Evolutionary conservation across 2,329 filamentous ascomycete species (phyloP).

Genomic region (Penicillium griseofulvum): DNA sequence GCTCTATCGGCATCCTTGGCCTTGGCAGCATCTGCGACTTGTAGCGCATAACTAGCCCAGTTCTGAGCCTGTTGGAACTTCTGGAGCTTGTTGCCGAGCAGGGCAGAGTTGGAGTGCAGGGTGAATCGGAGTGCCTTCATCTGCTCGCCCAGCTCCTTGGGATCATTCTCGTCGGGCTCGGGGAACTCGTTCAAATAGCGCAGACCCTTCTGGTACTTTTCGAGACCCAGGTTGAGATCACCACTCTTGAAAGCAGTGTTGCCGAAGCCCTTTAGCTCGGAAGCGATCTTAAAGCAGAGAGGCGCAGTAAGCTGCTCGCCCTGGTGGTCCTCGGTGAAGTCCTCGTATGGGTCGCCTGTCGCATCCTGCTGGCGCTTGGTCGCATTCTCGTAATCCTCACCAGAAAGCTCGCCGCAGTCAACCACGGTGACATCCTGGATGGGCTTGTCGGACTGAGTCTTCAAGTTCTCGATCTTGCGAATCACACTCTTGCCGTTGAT

Average conservation of each 20-base stretch:
- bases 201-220: slow-evolving; percentile 92
- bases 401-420: slow-evolving; percentile 83
- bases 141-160: slow-evolving; percentile 63
- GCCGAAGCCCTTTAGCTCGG: slow-evolving; percentile 84
- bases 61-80: slow-evolving; percentile 68
- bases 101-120: slow-evolving; percentile 82
- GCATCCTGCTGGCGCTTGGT: slow-evolving; percentile 70
- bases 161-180: slow-evolving; percentile 65
- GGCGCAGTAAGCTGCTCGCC: slow-evolving; percentile 62
- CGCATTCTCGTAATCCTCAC: slow-evolving; percentile 64
- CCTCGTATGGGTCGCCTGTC: slow-evolving; percentile 89
- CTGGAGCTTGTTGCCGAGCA: slow-evolving; percentile 78
- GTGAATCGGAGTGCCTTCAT: slow-evolving; percentile 76
- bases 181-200: slow-evolving; percentile 86
- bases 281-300: slow-evolving; percentile 73
- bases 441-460: slow-evolving; percentile 77
- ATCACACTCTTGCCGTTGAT: slow-evolving; percentile 88
- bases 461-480: slow-evolving; percentile 82
- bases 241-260: slow-evolving; percentile 87
- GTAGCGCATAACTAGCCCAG: slow-evolving; percentile 71
- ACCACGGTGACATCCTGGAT: slow-evolving; percentile 67
- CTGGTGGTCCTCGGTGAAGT: slow-evolving; percentile 82
- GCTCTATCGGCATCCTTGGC: slow-evolving; percentile 73
- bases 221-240: slow-evolving; percentile 67
- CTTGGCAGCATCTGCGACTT: slow-evolving; percentile 56